phyloP scores from a whole-genome alignment of 2,329 filamentous ascomycete genomes.

The Penicillium aurantiogriseum region DNA sequence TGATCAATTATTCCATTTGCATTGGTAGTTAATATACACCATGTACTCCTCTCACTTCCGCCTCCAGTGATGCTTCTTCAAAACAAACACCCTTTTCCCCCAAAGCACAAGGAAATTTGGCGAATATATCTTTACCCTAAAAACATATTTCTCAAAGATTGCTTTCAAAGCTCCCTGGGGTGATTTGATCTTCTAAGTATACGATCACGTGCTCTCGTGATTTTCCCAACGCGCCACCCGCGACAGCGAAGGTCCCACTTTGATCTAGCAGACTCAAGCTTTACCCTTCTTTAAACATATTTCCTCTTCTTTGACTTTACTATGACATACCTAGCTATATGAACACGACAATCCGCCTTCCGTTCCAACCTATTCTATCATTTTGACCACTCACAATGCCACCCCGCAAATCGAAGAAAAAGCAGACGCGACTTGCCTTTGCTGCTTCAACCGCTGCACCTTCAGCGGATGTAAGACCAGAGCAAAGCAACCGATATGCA shows the following conservation, averaged over 20 bases:
- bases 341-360: background rate
- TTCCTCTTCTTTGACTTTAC: background rate
- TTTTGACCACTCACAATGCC: slow-evolving; percentile 23
- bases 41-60: background rate
- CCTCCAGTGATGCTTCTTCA: background rate
- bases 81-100: background rate
- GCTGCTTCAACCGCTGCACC: slow-evolving; percentile 33
- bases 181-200: background rate
- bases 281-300: slow-evolving; percentile 1
- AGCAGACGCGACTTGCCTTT: slow-evolving; percentile 47
- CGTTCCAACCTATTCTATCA: background rate
- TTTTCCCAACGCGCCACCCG: slow-evolving; percentile 10
- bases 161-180: background rate
- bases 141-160: background rate
- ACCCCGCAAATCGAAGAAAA: slow-evolving; percentile 33
- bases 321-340: background rate
- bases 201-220: slow-evolving; percentile 26
- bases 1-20: background rate
- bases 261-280: background rate
- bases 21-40: background rate
- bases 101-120: too few relatives aligned
- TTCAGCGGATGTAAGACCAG: slow-evolving; percentile 14
- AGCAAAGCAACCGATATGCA: slow-evolving; percentile 30
- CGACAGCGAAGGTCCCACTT: slow-evolving; percentile 4
- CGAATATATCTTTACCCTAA: background rate